Percentiles rank a stretch among this genome's conserved stretches.
Evolutionary conservation across 1,284 basidiomycete genomes (phyloP).

Genomic region (Phellopilus nigrolimitatus): DNA sequence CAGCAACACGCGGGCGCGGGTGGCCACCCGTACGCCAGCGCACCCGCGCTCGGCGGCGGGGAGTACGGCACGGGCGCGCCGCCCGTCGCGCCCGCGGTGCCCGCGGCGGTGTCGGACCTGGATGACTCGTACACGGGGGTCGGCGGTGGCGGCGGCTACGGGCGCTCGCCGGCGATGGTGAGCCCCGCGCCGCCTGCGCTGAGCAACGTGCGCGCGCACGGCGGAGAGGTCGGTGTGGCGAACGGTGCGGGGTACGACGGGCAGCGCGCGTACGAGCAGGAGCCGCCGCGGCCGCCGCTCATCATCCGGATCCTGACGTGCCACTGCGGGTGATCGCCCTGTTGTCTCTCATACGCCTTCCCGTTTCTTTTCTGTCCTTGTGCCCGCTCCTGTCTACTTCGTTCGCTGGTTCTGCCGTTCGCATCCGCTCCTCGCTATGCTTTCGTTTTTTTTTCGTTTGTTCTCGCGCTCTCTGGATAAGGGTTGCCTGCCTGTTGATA

Average conservation of each 20-base stretch:
- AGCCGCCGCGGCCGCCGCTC: constrained; percentile 50
- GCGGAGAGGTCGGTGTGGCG: constrained; percentile 59
- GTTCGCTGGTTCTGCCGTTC: neutral
- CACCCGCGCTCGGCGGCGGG: constrained; percentile 2
- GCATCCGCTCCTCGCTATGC: neutral
- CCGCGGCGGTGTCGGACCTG: no score
- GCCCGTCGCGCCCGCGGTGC: neutral
- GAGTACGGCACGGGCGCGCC: constrained; percentile 2
- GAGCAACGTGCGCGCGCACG: constrained; percentile 63
- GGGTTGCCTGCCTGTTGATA: neutral
- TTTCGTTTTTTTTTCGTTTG: neutral
- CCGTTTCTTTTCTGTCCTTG: no score
- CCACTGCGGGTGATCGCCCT: constrained; percentile 47
- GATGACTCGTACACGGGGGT: constrained; percentile 7
- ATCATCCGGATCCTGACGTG: constrained; percentile 66
- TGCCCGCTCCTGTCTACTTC: no score
- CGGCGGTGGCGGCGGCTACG: constrained; percentile 36
- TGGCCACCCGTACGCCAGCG: constrained; percentile 18
- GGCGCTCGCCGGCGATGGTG: constrained; percentile 71
- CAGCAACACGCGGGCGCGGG: constrained; percentile 26
- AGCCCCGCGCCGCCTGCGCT: constrained; percentile 65
- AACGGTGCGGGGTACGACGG: constrained; percentile 56
- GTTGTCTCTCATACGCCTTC: neutral
- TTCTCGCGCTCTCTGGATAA: neutral
- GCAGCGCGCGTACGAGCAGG: constrained; percentile 45